Evolutionary conservation across 768 basidiomycete genomes (phyloP).

Genomic region (Serpula lacrymans): DNA sequence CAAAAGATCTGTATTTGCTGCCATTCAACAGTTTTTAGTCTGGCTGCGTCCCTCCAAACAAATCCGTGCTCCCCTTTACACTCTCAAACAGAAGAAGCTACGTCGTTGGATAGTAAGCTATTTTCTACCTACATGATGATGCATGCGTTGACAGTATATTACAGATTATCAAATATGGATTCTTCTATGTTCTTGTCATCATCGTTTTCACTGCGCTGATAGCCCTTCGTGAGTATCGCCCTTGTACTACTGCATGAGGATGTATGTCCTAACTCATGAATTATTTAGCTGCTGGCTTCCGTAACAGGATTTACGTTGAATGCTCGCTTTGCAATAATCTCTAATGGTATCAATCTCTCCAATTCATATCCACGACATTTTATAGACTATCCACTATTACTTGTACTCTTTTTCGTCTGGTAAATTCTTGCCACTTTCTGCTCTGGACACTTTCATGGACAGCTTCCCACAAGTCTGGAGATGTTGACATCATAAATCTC

Average conservation of each 20-base stretch:
- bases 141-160: constrained; percentile 9
- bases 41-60: constrained; percentile 95
- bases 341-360: constrained; percentile 38
- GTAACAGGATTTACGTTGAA: constrained; percentile 51
- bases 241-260: constrained; percentile 7
- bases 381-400: constrained; percentile 26
- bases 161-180: constrained; percentile 82
- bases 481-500: constrained; percentile 4
- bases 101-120: constrained; percentile 81
- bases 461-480: constrained; percentile 4
- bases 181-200: constrained; percentile 69
- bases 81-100: constrained; percentile 84
- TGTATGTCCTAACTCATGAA: constrained; percentile 7
- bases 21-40: constrained; percentile 46
- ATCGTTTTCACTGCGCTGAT: constrained; percentile 74
- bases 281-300: constrained; percentile 56
- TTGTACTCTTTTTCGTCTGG: constrained; percentile 19
- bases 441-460: constrained; percentile 6
- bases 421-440: constrained; percentile 2
- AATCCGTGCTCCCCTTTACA: constrained; percentile 89
- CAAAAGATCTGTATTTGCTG: not conserved
- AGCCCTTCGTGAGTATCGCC: constrained; percentile 63
- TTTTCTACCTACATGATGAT: constrained; percentile 1
- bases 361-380: constrained; percentile 21
- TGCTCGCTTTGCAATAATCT: constrained; percentile 68